Evolutionary conservation across 2,329 filamentous ascomycete species (phyloP).

Genomic region (Aspergillus bombycis): DNA sequence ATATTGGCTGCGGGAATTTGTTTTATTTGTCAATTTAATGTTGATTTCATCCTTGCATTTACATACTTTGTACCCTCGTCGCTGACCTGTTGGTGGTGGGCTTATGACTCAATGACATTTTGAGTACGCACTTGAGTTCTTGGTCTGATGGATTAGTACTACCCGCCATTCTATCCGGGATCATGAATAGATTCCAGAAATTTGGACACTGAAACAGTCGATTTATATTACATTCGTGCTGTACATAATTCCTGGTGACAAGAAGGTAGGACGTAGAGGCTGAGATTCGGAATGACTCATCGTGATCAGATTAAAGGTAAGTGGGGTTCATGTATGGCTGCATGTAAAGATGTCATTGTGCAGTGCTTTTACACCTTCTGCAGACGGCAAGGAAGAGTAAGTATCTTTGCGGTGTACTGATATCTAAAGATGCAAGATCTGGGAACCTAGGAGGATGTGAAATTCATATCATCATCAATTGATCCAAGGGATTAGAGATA

Average conservation of each 20-base stretch:
- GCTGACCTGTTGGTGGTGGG: neutral
- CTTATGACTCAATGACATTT: neutral
- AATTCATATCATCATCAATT: neutral
- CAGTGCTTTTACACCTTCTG: neutral
- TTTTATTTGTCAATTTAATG: neutral
- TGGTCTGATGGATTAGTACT: neutral
- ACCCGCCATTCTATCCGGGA: neutral
- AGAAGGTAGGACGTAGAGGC: neutral
- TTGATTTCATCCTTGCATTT: neutral
- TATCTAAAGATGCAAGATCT: neutral
- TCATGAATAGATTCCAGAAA: neutral
- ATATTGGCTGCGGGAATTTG: neutral
- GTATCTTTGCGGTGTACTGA: neutral
- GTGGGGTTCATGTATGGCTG: constrained; percentile 1
- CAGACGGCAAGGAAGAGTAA: neutral
- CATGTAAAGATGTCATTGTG: neutral
- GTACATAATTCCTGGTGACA: neutral
- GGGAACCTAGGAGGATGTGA: neutral
- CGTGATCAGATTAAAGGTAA: neutral
- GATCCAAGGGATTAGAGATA: neutral
- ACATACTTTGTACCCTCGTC: neutral
- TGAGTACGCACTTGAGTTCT: neutral
- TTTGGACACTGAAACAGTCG: neutral
- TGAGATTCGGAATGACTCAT: neutral
- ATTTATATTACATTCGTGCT: neutral